A percentile compares a stretch with the other conserved stretches of the same genome.
Conservation (phyloP, 192 early-diverging fungal species). For the Geranomyces variabilis region DNA sequence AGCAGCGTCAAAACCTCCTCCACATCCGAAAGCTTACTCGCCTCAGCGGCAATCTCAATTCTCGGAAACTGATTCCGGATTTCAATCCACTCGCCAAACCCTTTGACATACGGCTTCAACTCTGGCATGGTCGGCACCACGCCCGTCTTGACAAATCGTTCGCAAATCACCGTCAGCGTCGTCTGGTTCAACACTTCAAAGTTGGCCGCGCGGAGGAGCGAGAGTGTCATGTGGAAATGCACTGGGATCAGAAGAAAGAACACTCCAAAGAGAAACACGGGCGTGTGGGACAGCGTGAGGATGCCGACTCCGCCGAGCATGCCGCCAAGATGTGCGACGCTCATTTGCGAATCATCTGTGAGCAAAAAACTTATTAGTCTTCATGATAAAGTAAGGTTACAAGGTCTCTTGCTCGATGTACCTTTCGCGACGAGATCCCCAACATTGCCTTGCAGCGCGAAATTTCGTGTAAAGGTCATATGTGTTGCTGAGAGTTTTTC, state of each 20-base stretch:
- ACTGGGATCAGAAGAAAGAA: conserved; percentile 61
- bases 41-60: conserved; percentile 52
- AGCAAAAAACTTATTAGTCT: too few relatives aligned
- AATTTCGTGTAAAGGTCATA: conserved; percentile 72
- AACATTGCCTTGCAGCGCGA: conserved; percentile 69
- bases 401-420: too few relatives aligned
- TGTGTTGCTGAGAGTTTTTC: conserved; percentile 51
- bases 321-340: conserved; percentile 65
- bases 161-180: conserved; percentile 55
- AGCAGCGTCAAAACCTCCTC: neutral
- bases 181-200: conserved; percentile 73
- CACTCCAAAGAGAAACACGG: conserved; percentile 55
- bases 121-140: conserved; percentile 48
- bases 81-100: conserved; percentile 65
- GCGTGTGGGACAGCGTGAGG: conserved; percentile 58
- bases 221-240: conserved; percentile 57
- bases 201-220: conserved; percentile 58
- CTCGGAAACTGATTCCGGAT: conserved; percentile 41
- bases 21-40: neutral
- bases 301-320: conserved; percentile 61
- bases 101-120: conserved; percentile 45
- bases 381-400: too few relatives aligned
- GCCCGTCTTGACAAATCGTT: conserved; percentile 52
- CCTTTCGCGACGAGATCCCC: conserved; percentile 73
- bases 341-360: conserved; percentile 67